Base-by-base conservation (phyloP, 257 asterid species). In the Mitragyna speciosa region DNA sequence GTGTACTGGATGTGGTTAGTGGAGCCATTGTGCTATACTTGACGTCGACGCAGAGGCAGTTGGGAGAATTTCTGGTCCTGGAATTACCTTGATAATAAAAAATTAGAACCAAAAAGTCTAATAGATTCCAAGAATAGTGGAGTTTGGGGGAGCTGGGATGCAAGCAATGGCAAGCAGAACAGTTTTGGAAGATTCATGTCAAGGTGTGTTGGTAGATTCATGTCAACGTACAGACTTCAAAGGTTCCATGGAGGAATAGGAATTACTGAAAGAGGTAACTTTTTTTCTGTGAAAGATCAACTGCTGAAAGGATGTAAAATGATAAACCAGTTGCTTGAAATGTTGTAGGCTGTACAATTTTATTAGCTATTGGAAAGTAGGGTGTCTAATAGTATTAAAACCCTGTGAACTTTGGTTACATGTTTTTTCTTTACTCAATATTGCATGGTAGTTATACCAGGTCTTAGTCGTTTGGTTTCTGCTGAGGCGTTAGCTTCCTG, bases 61-160 rank as follows among this genome's bases (percentile, higher is more conserved):
- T 72, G 87, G 92, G 82, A 80, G 54, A 69, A 72, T 15, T 84
- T 76, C 24, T 66, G 78, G 72, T 82, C 75, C 30, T 81, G 84
- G 85, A 79, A 70, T 59, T 75, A 70, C 10, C 54, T 75, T 72
- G 30, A 31, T 24, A 48, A 68, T 30, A 72, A 49, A 22, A 83
- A 70, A 72, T 70, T 43, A 20, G 87, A 63, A 22, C 56, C 72
- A 12, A 28, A 24, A 12, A 41, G 43, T 49, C 19, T 31, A 20
- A 79, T 76, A 16, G 83, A 14, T 36, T 68, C 24, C 48, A 77
- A 72, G 70, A 77, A 48, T 20, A 59, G 36, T 66, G 84, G 74
- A 56, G 80, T 49, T 81, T 77, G 45, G 33, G 85, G 86, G 39
- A 30, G 3, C 5, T 82, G 89, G 89, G 78, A 83, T 22, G 79